Conservation (phyloP, 2,329 filamentous ascomycete genomes). For the Fusarium brevicatenulatum region DNA sequence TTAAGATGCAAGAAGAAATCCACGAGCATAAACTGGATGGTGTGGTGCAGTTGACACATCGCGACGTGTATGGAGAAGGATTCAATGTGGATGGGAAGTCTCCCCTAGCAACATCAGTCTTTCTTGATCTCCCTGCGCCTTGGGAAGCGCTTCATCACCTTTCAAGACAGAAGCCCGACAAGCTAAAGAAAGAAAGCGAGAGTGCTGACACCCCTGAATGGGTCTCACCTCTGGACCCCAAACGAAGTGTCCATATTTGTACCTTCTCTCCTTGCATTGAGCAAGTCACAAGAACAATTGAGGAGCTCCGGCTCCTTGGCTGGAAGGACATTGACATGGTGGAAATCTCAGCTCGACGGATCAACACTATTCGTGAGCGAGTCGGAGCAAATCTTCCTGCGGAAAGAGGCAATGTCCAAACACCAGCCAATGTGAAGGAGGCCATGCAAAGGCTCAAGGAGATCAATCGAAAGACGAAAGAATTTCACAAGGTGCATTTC, state of each 20-base stretch:
- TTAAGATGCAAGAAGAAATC: conserved; percentile 76
- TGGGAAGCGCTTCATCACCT: conserved; percentile 83
- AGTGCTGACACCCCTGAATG: conserved; percentile 49
- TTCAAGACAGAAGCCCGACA: conserved; percentile 59
- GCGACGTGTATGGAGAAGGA: conserved; percentile 81
- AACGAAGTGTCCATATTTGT: conserved; percentile 81
- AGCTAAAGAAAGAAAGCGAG: conserved; percentile 37
- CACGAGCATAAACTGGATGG: conserved; percentile 71
- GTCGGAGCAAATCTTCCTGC: conserved; percentile 72
- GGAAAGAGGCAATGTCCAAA: conserved; percentile 77
- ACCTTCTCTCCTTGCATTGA: conserved; percentile 98
- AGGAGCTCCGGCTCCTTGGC: conserved; percentile 79
- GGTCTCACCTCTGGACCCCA: conserved; percentile 74
- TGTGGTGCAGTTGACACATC: conserved; percentile 77
- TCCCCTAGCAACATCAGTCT: conserved; percentile 75
- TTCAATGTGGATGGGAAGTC: conserved; percentile 71
- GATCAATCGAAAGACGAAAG: conserved; percentile 75
- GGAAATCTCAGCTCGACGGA: conserved; percentile 80
- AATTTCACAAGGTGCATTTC: conserved; percentile 64
- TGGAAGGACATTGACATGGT: conserved; percentile 97
- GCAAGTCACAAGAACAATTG: conserved; percentile 88
- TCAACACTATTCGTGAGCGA: conserved; percentile 85
- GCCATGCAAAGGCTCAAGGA: conserved; percentile 77
- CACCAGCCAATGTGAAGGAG: conserved; percentile 80
- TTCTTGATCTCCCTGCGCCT: conserved; percentile 82